Conservation (phyloP, 495 filamentous ascomycete species). For the Aspergillus panamensis region DNA sequence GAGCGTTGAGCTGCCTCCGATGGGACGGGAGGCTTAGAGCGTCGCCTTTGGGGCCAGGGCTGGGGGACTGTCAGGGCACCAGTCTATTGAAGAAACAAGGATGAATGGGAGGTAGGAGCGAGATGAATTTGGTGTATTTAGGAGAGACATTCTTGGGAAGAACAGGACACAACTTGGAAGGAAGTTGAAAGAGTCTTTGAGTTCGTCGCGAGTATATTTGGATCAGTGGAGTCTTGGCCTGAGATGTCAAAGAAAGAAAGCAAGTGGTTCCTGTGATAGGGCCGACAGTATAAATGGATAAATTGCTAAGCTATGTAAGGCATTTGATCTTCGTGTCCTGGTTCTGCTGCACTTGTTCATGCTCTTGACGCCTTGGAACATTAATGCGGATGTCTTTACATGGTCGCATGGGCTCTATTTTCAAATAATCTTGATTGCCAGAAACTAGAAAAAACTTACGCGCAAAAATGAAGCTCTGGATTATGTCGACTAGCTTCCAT, state of each 20-base stretch:
- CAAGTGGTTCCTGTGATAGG: too few relatives aligned
- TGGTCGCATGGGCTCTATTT: too few relatives aligned
- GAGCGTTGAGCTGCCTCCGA: not conserved
- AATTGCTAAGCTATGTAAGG: too few relatives aligned
- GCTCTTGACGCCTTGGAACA: too few relatives aligned
- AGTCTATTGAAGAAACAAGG: not conserved
- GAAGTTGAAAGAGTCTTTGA: not conserved
- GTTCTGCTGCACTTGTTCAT: too few relatives aligned
- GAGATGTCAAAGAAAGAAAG: not conserved
- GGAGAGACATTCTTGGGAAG: not conserved
- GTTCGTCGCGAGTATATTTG: not conserved
- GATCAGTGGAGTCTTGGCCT: not conserved
- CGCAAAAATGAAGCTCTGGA: too few relatives aligned
- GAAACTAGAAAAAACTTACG: too few relatives aligned
- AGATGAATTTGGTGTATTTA: not conserved
- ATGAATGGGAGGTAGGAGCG: not conserved
- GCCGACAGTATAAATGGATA: too few relatives aligned
- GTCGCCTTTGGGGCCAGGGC: not conserved
- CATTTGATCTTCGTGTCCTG: too few relatives aligned
- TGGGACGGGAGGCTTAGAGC: not conserved
- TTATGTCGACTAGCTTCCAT: not conserved
- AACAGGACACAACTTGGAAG: too few relatives aligned
- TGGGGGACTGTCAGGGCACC: not conserved
- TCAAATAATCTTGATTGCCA: too few relatives aligned
- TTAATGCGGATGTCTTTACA: too few relatives aligned